Evolutionary conservation across 345 rosid genomes (phyloP).

Genomic region (Dipteronia sinensis): DNA sequence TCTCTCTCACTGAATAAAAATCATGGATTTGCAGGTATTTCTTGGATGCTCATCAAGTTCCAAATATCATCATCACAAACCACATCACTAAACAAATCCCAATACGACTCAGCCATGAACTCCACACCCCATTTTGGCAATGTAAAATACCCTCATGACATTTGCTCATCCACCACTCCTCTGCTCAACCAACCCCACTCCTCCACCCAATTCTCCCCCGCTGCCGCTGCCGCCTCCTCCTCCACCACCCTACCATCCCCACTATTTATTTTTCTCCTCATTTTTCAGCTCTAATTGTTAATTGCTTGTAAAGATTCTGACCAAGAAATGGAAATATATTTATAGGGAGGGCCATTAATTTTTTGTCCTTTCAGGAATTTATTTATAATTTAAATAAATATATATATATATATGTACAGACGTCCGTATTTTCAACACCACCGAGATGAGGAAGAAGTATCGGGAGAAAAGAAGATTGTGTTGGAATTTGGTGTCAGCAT

Average conservation of each 20-base stretch:
- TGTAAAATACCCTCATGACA: slow-evolving; percentile 60
- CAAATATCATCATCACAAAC: slow-evolving; percentile 74
- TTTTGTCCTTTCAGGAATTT: no score
- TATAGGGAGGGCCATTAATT: neutral
- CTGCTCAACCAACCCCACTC: slow-evolving; percentile 26
- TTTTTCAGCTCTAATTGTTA: slow-evolving; percentile 8
- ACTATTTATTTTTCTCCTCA: slow-evolving; percentile 38
- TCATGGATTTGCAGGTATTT: slow-evolving; percentile 27
- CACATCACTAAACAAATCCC: slow-evolving; percentile 48
- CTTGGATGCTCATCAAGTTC: slow-evolving; percentile 49
- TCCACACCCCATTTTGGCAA: slow-evolving; percentile 69
- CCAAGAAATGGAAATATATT: neutral
- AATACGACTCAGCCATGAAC: slow-evolving; percentile 42
- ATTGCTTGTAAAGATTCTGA: no score
- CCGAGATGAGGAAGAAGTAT: neutral
- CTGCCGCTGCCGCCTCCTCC: neutral
- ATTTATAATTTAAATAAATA: no score
- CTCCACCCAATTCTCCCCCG: neutral
- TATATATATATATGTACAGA: no score
- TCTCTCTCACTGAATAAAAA: neutral
- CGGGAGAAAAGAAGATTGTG: neutral
- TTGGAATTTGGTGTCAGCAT: slow-evolving; percentile 3
- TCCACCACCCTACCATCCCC: slow-evolving; percentile 7
- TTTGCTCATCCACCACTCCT: slow-evolving; percentile 47
- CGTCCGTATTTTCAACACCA: no score